Evolutionary conservation across 2,329 filamentous ascomycete genomes (phyloP).

Genomic region (Cercospora janseana): DNA sequence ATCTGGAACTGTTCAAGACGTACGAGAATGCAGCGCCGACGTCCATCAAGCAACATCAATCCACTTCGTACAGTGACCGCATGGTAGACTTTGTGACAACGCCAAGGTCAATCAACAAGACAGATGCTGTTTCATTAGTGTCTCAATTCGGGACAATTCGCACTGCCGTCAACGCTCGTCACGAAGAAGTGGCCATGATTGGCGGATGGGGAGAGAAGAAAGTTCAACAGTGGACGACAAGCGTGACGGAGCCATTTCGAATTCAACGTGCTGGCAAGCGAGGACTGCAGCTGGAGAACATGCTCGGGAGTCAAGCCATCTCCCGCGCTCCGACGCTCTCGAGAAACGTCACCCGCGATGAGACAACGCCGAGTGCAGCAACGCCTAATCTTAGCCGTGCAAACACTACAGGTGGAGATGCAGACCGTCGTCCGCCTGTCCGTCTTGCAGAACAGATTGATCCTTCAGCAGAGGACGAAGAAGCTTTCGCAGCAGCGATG

Average conservation of each 20-base stretch:
- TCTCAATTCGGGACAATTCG: constrained; percentile 87
- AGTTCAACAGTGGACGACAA: constrained; percentile 77
- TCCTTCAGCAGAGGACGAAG: constrained; percentile 45
- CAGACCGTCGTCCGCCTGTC: constrained; percentile 39
- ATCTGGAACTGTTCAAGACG: constrained; percentile 91
- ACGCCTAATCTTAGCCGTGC: constrained; percentile 18
- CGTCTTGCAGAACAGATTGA: constrained; percentile 34
- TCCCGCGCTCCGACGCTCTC: constrained; percentile 30
- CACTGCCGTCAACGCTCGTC: constrained; percentile 80
- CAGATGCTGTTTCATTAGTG: constrained; percentile 85
- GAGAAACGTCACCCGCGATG: constrained; percentile 30
- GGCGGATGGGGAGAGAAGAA: constrained; percentile 95
- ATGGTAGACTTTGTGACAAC: constrained; percentile 91
- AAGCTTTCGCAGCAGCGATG: constrained; percentile 42
- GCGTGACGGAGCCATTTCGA: constrained; percentile 81
- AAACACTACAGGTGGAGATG: constrained; percentile 36
- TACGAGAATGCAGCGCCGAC: constrained; percentile 82
- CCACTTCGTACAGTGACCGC: constrained; percentile 78
- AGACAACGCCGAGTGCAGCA: constrained; percentile 16
- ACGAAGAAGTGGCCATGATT: constrained; percentile 81
- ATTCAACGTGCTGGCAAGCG: constrained; percentile 67
- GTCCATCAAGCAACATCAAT: constrained; percentile 81
- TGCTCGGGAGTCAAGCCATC: constrained; percentile 29
- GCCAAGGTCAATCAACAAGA: constrained; percentile 87
- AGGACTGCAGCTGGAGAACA: constrained; percentile 42